Conservation (phyloP, 2,329 filamentous ascomycete genomes). For the Pyrenophora seminiperda region DNA sequence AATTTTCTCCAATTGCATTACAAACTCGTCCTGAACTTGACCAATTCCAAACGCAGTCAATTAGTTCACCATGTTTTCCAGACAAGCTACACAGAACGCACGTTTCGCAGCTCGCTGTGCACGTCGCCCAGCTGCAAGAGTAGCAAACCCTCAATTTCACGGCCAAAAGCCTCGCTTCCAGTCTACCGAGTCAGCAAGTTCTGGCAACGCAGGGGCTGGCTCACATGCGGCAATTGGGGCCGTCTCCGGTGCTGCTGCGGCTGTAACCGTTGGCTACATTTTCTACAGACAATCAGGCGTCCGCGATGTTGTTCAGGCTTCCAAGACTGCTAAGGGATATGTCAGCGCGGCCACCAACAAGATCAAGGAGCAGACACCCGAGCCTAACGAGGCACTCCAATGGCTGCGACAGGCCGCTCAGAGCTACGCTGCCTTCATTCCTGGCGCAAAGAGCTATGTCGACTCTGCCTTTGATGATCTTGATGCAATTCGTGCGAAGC, state of each 20-base stretch:
- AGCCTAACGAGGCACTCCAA: slow-evolving; percentile 68
- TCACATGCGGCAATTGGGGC: slow-evolving; percentile 55
- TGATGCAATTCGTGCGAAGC: slow-evolving; percentile 69
- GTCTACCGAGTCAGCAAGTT: slow-evolving; percentile 34
- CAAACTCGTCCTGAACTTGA: neutral
- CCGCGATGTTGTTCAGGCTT: slow-evolving; percentile 55
- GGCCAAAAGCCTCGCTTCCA: slow-evolving; percentile 41
- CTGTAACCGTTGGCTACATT: slow-evolving; percentile 55
- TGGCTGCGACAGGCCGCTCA: slow-evolving; percentile 69
- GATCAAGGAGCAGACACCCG: slow-evolving; percentile 66
- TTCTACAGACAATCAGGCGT: slow-evolving; percentile 62
- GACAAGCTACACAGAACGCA: slow-evolving; percentile 42
- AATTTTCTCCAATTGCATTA: slow-evolving; percentile 6
- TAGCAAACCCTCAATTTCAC: slow-evolving; percentile 35
- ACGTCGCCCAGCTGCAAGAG: slow-evolving; percentile 33
- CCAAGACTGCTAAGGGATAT: slow-evolving; percentile 63
- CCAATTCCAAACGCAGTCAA: slow-evolving; percentile 11
- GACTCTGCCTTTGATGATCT: slow-evolving; percentile 73
- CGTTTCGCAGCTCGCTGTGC: slow-evolving; percentile 36
- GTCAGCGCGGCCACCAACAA: slow-evolving; percentile 65
- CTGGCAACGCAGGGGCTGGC: slow-evolving; percentile 32
- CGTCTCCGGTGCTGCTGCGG: slow-evolving; percentile 56
- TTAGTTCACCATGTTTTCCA: slow-evolving; percentile 36
- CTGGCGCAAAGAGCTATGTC: slow-evolving; percentile 70
- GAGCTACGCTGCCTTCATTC: slow-evolving; percentile 73